Evolutionary conservation across 2,329 filamentous ascomycete species (phyloP), one percentile per base, ranked within the genome.

Genomic region (Coniella vitis): DNA sequence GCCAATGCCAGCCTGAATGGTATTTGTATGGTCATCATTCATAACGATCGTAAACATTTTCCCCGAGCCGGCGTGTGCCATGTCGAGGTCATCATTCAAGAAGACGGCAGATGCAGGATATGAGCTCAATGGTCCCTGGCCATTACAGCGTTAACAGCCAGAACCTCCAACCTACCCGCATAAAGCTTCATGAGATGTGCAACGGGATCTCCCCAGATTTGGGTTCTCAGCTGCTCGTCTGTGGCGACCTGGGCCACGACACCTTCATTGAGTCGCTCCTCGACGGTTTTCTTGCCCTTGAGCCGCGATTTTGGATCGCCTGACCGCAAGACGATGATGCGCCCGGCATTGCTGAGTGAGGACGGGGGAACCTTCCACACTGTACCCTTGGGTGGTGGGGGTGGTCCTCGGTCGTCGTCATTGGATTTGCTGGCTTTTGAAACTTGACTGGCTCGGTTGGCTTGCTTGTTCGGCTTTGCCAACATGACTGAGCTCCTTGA

Each of bases 111-210:
- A 29, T 29, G 10, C 10, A 37, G 3, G 13, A 16, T n/a, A 37
- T 7, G 40, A 12, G 29, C 13, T 54, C 34, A 54, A 19, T 55
- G 58, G 13, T 60, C 59, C 56, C 61, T 66, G 19, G 61, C 67
- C 29, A 78, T 84, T 10, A 86, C 81, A 10, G 84, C 86, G 50
- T 75, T 79, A 1, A 83, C 81, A 10, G 86, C 86, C 48, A 95
- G 65, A 4, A 72, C 69, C 62, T 93, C 84, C 38, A 94, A 78
- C 46, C 89, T 69, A 17, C 74, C 77, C 13, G 79, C 79, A 65
- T 95, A 95, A 17, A 93, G 61, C 51, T 72, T 79, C 89, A 95
- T 94, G 57, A 82, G 73, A 67, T 94, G 89, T 62, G 82, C 85
- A 38, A 88, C 71, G 0, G 87, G 86, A 62, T 95, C 88, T 0